Evolutionary conservation across 345 rosid genomes (phyloP), one percentile per base, ranked within the genome.

Genomic region (Leavenworthia alabamica): DNA sequence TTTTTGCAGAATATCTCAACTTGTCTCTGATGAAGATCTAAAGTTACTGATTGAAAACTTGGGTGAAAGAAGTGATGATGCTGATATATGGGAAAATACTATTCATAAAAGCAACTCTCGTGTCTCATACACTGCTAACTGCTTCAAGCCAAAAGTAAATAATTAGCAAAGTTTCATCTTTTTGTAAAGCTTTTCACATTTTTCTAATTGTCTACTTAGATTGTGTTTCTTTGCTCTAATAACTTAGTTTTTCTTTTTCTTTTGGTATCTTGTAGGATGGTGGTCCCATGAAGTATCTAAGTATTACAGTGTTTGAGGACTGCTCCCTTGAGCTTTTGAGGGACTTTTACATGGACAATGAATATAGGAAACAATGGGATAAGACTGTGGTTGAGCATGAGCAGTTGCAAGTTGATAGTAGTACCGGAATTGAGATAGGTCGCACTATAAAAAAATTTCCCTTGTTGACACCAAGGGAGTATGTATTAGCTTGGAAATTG

Each of bases 281-380:
- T 74, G 82, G 78, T 73, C 91, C 99, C 10, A 26, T 85, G 71
- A 89, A 86, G 64, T 89, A 86, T 79, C 56, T 82, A 62, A 86
- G 97, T 52, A 66, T 67, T 35, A 85, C 95, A 3, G 79, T 83
- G 13, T 92, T 86, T 73, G 91, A 89, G 64, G 75, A 82, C 58
- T 89, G 95, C 73, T 77, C 93, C 14, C 67, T 80, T 0, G 84
- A 85, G 71, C 40, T 65, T 42, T 70, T 86, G 33, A 80, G 81
- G 80, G 85, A 86, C 76, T 89, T 92, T 70, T 92, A 89, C 72
- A 83, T 93, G 96, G 97, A 89, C 49, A 86, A 83, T 64, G 85
- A 82, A 24, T 89, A 80, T 56, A 82, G 99, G 75, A 75, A 73
- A 74, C 82, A 76, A 53, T 89, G 97, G 97, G 99, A 93, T 69